Conservation (phyloP, 352 stramenopile genomes). For the Globisporangium uncinulatum region DNA sequence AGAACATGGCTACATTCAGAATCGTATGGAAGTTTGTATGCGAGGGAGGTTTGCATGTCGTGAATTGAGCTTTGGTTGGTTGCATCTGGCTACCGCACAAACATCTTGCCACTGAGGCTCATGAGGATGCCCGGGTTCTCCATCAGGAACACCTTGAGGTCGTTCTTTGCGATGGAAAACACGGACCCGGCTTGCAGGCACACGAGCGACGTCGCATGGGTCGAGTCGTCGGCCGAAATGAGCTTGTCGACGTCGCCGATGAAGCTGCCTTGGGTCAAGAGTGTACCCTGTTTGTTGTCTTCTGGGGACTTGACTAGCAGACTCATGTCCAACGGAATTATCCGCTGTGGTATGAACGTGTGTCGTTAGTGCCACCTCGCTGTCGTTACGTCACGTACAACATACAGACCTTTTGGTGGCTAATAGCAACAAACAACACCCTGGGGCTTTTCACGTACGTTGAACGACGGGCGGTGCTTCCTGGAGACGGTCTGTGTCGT, state of each 20-base stretch:
- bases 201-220: constrained; percentile 56
- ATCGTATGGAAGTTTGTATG: too few relatives aligned
- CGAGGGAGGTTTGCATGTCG: too few relatives aligned
- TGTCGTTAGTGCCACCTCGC: constrained; percentile 17
- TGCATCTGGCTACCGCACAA: constrained; percentile 23
- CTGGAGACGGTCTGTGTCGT: constrained; percentile 17
- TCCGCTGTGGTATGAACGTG: constrained; percentile 22
- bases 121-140: constrained; percentile 75
- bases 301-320: constrained; percentile 31
- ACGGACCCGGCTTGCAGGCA: constrained; percentile 44
- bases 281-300: constrained; percentile 26
- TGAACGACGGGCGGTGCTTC: constrained; percentile 41
- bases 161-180: constrained; percentile 60
- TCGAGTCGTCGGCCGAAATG: constrained; percentile 39
- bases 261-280: constrained; percentile 52
- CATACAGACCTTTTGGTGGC: constrained; percentile 1
- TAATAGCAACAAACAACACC: background rate
- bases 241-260: constrained; percentile 70
- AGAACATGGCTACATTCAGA: too few relatives aligned
- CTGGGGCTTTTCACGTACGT: constrained; percentile 28
- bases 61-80: background rate
- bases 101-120: constrained; percentile 58
- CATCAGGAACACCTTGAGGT: constrained; percentile 62
- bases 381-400: constrained; percentile 9
- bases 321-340: constrained; percentile 55